Evolutionary conservation across 805 yeast species (phyloP).

Genomic region (Ogataea chonburiensis): DNA sequence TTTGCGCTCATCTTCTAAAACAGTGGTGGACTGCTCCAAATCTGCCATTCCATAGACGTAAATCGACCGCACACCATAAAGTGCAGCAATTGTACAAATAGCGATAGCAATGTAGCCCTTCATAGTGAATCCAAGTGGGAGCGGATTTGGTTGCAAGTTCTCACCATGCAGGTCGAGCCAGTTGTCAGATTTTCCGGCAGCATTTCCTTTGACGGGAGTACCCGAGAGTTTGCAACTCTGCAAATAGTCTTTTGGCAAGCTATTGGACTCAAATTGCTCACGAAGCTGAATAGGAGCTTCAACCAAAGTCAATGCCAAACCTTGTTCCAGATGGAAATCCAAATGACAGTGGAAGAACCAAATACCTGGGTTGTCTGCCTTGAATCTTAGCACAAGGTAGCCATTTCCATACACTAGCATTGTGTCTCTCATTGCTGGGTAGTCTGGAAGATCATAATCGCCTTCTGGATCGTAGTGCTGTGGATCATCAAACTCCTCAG

Average conservation of each 20-base stretch:
- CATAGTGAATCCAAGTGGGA: slow-evolving; percentile 68
- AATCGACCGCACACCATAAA: slow-evolving; percentile 60
- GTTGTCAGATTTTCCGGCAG: slow-evolving; percentile 60
- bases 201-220: slow-evolving; percentile 58
- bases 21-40: slow-evolving; percentile 44
- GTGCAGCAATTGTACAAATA: slow-evolving; percentile 52
- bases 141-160: slow-evolving; percentile 54
- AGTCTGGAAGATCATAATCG: slow-evolving; percentile 47
- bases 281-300: slow-evolving; percentile 65
- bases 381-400: slow-evolving; percentile 65
- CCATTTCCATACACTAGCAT: slow-evolving; percentile 67
- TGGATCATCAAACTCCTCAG: slow-evolving; percentile 54
- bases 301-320: slow-evolving; percentile 66
- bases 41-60: slow-evolving; percentile 67
- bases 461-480: slow-evolving; percentile 51
- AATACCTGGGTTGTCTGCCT: slow-evolving; percentile 86
- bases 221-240: slow-evolving; percentile 48
- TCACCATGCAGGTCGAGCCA: slow-evolving; percentile 63
- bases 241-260: slow-evolving; percentile 48
- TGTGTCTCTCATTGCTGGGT: slow-evolving; percentile 71
- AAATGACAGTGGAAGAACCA: slow-evolving; percentile 95
- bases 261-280: slow-evolving; percentile 30
- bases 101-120: slow-evolving; percentile 67
- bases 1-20: slow-evolving; percentile 17
- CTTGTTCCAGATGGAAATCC: slow-evolving; percentile 84